Base-by-base conservation (phyloP, 352 stramenopile species). In the Phytophthora boehmeriae region DNA sequence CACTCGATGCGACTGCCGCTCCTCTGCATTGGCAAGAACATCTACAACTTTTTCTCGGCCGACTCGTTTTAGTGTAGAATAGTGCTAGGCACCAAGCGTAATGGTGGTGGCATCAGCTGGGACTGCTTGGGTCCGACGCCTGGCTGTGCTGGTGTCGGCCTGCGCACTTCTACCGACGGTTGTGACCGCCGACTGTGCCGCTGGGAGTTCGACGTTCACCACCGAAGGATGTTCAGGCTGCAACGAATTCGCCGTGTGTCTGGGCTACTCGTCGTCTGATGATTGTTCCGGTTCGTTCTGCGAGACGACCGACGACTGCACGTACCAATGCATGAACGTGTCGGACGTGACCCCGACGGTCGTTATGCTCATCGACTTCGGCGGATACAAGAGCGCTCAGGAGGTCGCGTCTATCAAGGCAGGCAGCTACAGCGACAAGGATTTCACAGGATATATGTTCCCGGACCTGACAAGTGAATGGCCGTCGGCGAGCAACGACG, bases 341-440 rank as follows among this genome's bases (percentile, higher is more conserved):
- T 44, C 38, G 13, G 10, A 45, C 3, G 20, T 39, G n/a, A 61
- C 66, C n/a, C 14, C 63, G 1, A 66, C 46, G 0, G 36, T 75
- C 25, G 42, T 68, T 11, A 54, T 78, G 16, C n/a, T 75, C 23
- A 52, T 78, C 38, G 48, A 57, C 4, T 78, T 78, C 25, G 70
- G 66, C 8, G 59, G 59, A 14, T 75, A 58, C 48, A 62, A 67
- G 66, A 78, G 66, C 38, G 61, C 54, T 22, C 56, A 73, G 11
- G 65, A 75, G 35, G 38, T 69, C 20, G 70, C 66, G 3, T 46
- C 22, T 23, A 32, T 36, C 19, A 28, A 41, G 3, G 53, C 44
- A 14, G 56, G 57, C 46, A 51, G 57, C 17, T 62, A 48, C 35
- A 62, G 42, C 30, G 45, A 46, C 20, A 10, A 14, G 0, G 17